These are phyloP conservation scores for Aplosporella prunicola DNA, from an alignment of 2,329 filamentous ascomycete genomes.

Conservation along the genomic window DNA sequence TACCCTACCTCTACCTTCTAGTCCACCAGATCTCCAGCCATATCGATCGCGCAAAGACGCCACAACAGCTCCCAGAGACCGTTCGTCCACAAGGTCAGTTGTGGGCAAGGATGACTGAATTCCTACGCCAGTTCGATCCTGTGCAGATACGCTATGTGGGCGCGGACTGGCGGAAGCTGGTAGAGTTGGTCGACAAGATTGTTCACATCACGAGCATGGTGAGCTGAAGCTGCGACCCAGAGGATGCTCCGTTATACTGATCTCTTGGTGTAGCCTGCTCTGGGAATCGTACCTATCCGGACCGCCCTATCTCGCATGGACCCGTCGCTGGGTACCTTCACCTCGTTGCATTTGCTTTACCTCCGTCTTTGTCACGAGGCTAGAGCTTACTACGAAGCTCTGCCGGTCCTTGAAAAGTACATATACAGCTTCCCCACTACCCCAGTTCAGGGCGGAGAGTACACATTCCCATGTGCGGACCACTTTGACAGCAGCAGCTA, in stretches of 20 bases:
- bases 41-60: conserved; percentile 24
- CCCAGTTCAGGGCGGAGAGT: conserved; percentile 21
- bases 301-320: conserved; percentile 57
- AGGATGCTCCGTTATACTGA: conserved; percentile 13
- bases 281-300: conserved; percentile 31
- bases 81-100: conserved; percentile 36
- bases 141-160: conserved; percentile 47
- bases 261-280: conserved; percentile 19
- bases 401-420: conserved; percentile 54
- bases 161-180: conserved; percentile 36
- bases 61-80: conserved; percentile 28
- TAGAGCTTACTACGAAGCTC: conserved; percentile 44
- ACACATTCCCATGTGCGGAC: conserved; percentile 32
- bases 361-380: conserved; percentile 48
- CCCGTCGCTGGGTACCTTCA: conserved; percentile 56
- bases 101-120: conserved; percentile 42
- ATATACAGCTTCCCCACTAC: conserved; percentile 55
- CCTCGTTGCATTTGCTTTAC: conserved; percentile 51
- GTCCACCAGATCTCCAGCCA: conserved; percentile 36
- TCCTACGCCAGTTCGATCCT: conserved; percentile 42
- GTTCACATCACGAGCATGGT: conserved; percentile 24
- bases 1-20: conserved; percentile 50
- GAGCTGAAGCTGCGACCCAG: conserved; percentile 15
- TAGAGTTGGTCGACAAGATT: conserved; percentile 31
- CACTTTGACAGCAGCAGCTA: conserved; percentile 42